Percentiles rank a stretch among this genome's conserved stretches.
These are phyloP conservation scores for Wallacemonas sp. DNA, from an alignment of 208 protist species.

Conservation along the genomic window DNA sequence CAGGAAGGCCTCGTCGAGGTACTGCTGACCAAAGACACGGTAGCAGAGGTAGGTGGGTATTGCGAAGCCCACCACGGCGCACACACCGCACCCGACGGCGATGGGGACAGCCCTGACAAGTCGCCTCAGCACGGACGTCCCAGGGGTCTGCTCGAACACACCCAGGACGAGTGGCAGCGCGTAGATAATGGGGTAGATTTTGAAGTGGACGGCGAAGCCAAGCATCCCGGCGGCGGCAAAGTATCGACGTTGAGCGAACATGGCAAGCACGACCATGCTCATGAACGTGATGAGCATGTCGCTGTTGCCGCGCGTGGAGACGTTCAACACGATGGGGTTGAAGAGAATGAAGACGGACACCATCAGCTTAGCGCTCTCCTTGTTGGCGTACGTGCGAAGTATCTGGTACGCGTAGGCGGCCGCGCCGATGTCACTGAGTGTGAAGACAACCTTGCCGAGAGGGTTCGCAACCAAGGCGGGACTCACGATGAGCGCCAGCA, in stretches of 20 bases:
- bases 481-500: constrained; percentile 87
- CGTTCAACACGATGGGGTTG: constrained; percentile 92
- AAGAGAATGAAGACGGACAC: constrained; percentile 83
- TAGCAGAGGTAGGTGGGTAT: constrained; percentile 64
- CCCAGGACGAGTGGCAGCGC: constrained; percentile 70
- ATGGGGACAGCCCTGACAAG: constrained; percentile 19
- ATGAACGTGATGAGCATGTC: constrained; percentile 92
- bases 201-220: constrained; percentile 90
- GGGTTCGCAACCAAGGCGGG: constrained; percentile 63
- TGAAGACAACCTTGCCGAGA: constrained; percentile 90
- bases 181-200: constrained; percentile 95
- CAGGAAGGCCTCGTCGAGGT: constrained; percentile 79
- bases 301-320: constrained; percentile 94
- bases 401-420: constrained; percentile 73
- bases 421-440: constrained; percentile 74
- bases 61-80: constrained; percentile 46
- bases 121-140: not conserved
- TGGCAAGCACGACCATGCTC: constrained; percentile 76
- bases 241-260: constrained; percentile 52
- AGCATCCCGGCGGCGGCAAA: constrained; percentile 57
- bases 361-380: constrained; percentile 67
- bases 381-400: constrained; percentile 54
- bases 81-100: constrained; percentile 41
- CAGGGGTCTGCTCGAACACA: constrained; percentile 42
- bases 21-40: constrained; percentile 64